Evolutionary conservation across 176 grass and related monocot genomes (phyloP), one percentile per base, ranked within the genome.

Genomic region (Areca catechu): DNA sequence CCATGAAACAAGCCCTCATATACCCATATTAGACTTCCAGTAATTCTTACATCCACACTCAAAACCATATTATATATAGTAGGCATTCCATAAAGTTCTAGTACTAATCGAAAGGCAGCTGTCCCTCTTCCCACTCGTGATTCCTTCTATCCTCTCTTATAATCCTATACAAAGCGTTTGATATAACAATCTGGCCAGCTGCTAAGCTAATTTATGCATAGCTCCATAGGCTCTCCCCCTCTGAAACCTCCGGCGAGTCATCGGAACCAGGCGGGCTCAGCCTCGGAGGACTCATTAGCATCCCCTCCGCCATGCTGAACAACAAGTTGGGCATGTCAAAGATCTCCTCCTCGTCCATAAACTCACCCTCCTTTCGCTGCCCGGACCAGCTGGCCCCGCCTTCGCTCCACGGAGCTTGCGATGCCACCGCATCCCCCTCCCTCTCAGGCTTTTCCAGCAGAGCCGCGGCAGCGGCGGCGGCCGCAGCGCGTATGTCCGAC

Each of bases 231-330:
- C 76, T 80, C 28, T 78, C 85, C 52, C 61, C 85, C 18, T 77
- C 89, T 1, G 89, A 77, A 19, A 48, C 65, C 34, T 80, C 79
- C 12, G 69, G 73, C 58, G 76, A 80, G 18, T 84, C 80, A 54
- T 95, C 83, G 37, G 91, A 86, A 55, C 74, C 59, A 20, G 57
- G 54, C 54, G 69, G 82, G 61, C 79, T 90, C 28, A 96, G 68
- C 78, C 86, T 79, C 2, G 91, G 91, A 12, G 91, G 91, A 71
- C 86, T 90, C 91, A 96, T 96, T 80, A 96, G 86, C 91, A 96
- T 96, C 48, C 91, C 91, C 63, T 85, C 91, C 16, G 91, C 91
- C 91, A 96, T 96, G 80, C 80, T 86, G 54, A 82, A 64, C 67
- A 96, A 70, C 16, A 96, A 54, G 63, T 87, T 82, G 17, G 91